Base-by-base conservation (phyloP, 495 filamentous ascomycete genomes). In the Penicillium cataractarum region DNA sequence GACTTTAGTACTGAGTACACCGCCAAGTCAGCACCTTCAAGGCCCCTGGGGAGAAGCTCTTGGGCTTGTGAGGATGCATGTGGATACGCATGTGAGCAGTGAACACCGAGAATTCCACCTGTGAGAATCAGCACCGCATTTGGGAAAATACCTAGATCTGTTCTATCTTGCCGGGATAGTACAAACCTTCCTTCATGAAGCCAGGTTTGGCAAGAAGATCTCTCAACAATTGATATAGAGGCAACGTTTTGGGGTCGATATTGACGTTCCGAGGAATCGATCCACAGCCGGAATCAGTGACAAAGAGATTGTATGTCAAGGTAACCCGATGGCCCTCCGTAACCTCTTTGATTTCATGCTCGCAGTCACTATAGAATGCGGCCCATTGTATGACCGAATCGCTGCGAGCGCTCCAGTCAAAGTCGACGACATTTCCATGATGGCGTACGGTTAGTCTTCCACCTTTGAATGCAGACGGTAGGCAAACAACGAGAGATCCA, bases 311-410 rank as follows among this genome's bases (percentile, higher is more conserved):
- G 74, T 87, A 88, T 1, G 84, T 88, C 22, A 88, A 65, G 0
- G 83, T 88, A 27, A 88, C 60, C 0, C 83, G 76, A 53, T 88
- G 76, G 0, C 84, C 85, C 7, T 66, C 59, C 0, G 73, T 83
- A 44, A 88, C 76, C n/a, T 76, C 71, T 6, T 79, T 68, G n/a
- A 88, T 80, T 69, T 88, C 84, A 66, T 88, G 85, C 64, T 84
- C 80, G 62, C 82, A 86, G 63, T 88, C 84, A 58, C 79, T 83
- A 65, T 86, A 88, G 69, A 89, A 89, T 1, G 86, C 85, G 0
- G 80, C 83, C 85, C 84, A 89, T 22, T 82, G 69, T 51, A 87
- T 76, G 1, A 62, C 13, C 0, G 71, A 44, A 5, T 22, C 48
- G 37, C 66, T 74, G 0, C 53, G 46, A 0, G 40, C 26, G 22